A percentile compares a stretch with the other conserved stretches of the same genome.
Conservation (phyloP, 2,329 filamentous ascomycete species). For the Verticillium albo-atrum region DNA sequence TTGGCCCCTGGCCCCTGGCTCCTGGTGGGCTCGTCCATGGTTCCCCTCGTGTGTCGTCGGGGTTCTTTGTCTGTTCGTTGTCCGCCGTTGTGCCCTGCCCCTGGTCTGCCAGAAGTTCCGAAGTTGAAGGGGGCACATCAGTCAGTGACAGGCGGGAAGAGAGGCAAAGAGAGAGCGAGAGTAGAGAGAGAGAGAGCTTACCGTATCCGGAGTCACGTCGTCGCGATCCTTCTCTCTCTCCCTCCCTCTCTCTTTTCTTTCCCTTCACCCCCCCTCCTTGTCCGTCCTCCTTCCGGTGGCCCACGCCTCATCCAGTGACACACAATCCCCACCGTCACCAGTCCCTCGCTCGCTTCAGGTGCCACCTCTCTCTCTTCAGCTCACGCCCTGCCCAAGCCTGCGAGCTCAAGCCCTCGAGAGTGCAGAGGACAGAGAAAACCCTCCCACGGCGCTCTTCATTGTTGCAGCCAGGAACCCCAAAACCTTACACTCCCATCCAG, state of each 20-base stretch:
- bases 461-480: neutral
- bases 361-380: neutral
- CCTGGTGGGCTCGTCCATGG: neutral
- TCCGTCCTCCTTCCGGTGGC: neutral
- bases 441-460: neutral
- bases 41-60: neutral
- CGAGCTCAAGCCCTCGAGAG: neutral
- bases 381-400: neutral
- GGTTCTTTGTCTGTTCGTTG: neutral
- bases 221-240: neutral
- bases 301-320: slow-evolving; percentile 1
- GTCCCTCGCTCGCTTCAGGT: slow-evolving; percentile 2
- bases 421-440: neutral
- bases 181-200: neutral
- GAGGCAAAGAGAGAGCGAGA: too few relatives aligned
- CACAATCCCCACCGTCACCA: slow-evolving; percentile 1
- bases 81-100: neutral
- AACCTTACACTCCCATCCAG: neutral
- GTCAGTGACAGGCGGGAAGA: neutral
- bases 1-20: neutral
- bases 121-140: too few relatives aligned
- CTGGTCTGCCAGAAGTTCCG: neutral
- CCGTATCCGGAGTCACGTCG: neutral
- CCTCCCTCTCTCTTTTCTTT: neutral
- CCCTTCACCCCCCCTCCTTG: neutral